Evolutionary conservation across 305 asterid genomes (phyloP), one percentile per base, ranked within the genome.

Genomic region (Solanum hybrid): DNA sequence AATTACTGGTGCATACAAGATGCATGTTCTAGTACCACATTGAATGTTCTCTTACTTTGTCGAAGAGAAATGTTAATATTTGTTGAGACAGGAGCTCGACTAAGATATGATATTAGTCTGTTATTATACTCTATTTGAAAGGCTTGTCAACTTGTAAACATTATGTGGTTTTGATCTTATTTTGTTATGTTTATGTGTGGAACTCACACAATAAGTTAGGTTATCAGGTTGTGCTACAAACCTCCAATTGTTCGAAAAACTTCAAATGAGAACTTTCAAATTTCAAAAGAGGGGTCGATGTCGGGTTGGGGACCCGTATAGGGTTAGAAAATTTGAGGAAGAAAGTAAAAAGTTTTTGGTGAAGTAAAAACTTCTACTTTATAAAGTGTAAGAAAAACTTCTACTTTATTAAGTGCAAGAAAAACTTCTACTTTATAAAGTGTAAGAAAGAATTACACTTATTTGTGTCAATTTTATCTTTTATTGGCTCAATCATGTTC

Each of bases 41-140:
- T 80, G 36, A 90, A 73, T 90, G 88, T 86, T 84, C 89, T 78
- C 89, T 85, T 91, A 91, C 91, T 84, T 76, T 29, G 89, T 90
- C 89, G 66, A 29, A 86, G 91, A 90, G 92, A 88, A 87, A 90
- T 93, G 94, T 95, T 92, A 90, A 93, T 91, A 94, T 93, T 89
- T 89, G 86, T 91, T 89, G 93, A 93, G 88, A 90, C 89, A 87
- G 89, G 90, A 20, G 90, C 92, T 92, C 87, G 89, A 72, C 94
- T 90, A 87, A 89, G 92, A 89, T 90, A 88, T 91, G 89, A 88
- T 80, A 80, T 91, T 93, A 82, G 88, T 88, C 73, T 92, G 89
- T 92, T 89, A 85, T 90, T 90, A 34, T 9, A 87, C 66, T 42
- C 16, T 46, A 72, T 78, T 80, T 51, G 34, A 51, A 88, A 79